phyloP scores from a whole-genome alignment of 2,329 filamentous ascomycete genomes.

The Dactylellina parvicollis region DNA sequence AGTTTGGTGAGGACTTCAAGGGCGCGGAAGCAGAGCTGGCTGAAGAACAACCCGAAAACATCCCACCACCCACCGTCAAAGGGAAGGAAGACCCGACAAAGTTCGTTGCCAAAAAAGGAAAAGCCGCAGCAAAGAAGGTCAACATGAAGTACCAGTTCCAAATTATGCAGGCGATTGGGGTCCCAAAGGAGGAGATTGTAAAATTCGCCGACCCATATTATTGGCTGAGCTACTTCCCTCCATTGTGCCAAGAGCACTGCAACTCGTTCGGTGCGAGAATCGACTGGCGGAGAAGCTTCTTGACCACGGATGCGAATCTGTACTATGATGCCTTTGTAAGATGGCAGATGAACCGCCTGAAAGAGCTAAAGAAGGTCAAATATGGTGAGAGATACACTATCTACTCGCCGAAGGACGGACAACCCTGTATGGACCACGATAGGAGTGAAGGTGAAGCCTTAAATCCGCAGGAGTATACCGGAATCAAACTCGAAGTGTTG shows the following conservation, averaged over 20 bases:
- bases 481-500: conserved; percentile 87
- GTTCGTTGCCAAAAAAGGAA: conserved; percentile 91
- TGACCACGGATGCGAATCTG: conserved; percentile 95
- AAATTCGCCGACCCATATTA: conserved; percentile 89
- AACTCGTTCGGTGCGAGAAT: conserved; percentile 85
- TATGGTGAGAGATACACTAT: conserved; percentile 94
- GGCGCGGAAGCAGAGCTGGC: conserved; percentile 67
- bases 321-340: conserved; percentile 95
- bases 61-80: conserved; percentile 68
- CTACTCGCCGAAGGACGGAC: conserved; percentile 88
- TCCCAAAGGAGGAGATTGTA: conserved; percentile 87
- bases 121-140: conserved; percentile 86
- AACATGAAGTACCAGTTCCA: conserved; percentile 97
- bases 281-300: conserved; percentile 91
- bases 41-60: conserved; percentile 64
- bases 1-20: conserved; percentile 88
- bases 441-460: conserved; percentile 82
- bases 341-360: conserved; percentile 96
- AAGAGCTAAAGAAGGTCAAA: conserved; percentile 89
- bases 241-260: conserved; percentile 80
- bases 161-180: conserved; percentile 91
- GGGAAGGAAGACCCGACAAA: conserved; percentile 86
- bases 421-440: conserved; percentile 89
- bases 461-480: conserved; percentile 89
- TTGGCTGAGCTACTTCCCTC: conserved; percentile 92